Base-by-base conservation (phyloP, 208 protist species). In the Leishmania arabica region DNA sequence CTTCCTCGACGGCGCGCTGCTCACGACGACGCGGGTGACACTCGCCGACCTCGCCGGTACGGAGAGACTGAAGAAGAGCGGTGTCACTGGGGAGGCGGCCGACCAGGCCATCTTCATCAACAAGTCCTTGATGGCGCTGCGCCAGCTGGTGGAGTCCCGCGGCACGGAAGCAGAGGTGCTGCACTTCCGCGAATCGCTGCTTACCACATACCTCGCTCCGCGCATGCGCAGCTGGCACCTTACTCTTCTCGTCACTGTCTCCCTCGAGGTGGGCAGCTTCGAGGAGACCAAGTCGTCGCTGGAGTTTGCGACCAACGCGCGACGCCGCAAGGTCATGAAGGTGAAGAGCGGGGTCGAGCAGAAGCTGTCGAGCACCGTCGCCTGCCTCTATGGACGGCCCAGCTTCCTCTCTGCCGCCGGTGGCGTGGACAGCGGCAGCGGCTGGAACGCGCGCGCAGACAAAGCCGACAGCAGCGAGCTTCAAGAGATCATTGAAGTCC, bases 31-130 rank as follows among this genome's bases (percentile, higher is more conserved):
- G 27, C 84, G 86, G 13, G 80, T 95, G 17, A 95, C 91, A 40
- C 83, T 99, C 11, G 97, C 96, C 51, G 98, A 99, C 86, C 88
- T 99, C n/a, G 97, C 98, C 24, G 97, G 95, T 24, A 96, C 92
- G 34, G 98, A 99, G 88, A 87, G 95, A 4, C 82, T 98, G 19
- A 90, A 90, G 77, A 91, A 94, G 79, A 97, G 94, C 19, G 93
- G 90, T 56, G 94, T 90, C 58, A 85, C 83, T 1, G 97, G 93
- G 17, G 86, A 95, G 72, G 86, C 87, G 27, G 86, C 97, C 47
- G 89, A 83, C 7, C 96, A 99, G 88, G 97, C 95, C 37, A 91
- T 92, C 71, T 89, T 91, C 81, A 99, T 99, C 81, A 98, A 99
- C 85, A 84, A 92, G 72, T 98, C 96, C 1, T 91, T 99, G 34